These are phyloP conservation scores for Hypoxylon sp. DNA, from an alignment of 2,329 filamentous ascomycete genomes.

Conservation along the genomic window DNA sequence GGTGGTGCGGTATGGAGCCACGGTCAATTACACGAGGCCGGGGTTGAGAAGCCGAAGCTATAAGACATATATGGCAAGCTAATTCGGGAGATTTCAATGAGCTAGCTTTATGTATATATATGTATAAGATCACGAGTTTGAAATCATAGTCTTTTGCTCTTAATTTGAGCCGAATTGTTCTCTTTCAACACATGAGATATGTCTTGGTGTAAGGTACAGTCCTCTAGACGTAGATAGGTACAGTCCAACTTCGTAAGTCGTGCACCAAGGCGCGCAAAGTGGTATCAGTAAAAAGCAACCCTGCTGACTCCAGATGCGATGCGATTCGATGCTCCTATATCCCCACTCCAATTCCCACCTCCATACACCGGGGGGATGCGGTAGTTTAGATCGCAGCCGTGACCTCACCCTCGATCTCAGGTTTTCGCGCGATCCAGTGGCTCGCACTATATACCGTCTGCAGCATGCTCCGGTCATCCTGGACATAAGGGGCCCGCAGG, in stretches of 20 bases:
- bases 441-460: constrained; percentile 83
- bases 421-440: constrained; percentile 88
- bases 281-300: constrained; percentile 24
- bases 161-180: constrained; percentile 6
- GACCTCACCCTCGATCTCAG: constrained; percentile 38
- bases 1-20: constrained; percentile 70
- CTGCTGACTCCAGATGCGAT: constrained; percentile 25
- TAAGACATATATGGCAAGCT: constrained; percentile 11
- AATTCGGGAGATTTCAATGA: not conserved
- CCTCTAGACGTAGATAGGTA: constrained; percentile 4
- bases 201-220: constrained; percentile 25
- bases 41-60: constrained; percentile 39
- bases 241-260: constrained; percentile 8
- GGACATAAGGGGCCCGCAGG: constrained; percentile 85
- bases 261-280: constrained; percentile 3
- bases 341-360: not conserved
- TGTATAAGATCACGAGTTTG: constrained; percentile 2
- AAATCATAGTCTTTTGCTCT: no score
- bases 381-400: constrained; percentile 16
- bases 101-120: not conserved
- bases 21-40: constrained; percentile 57
- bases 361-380: not conserved
- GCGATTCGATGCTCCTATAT: constrained; percentile 21
- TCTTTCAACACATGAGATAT: constrained; percentile 9
- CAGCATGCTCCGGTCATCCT: constrained; percentile 86